These are phyloP conservation scores for Mucor circinelloides DNA, from an alignment of 371 early-diverging fungal genomes.

Conservation along the genomic window DNA sequence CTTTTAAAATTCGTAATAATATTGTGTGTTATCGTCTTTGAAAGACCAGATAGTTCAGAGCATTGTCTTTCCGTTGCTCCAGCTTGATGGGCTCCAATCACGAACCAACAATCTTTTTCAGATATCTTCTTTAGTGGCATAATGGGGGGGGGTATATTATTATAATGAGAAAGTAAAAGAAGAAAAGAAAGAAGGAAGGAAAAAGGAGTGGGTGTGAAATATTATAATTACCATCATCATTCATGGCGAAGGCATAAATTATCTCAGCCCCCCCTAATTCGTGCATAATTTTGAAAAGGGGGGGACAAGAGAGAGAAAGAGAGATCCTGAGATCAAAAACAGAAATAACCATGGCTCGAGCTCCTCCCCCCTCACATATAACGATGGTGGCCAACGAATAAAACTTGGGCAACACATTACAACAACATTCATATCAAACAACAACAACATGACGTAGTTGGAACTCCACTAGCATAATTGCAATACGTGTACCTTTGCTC, in stretches of 20 bases:
- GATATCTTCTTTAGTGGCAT: constrained; percentile 9
- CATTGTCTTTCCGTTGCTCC: constrained; percentile 48
- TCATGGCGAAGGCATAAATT: neutral
- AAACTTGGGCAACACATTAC: neutral
- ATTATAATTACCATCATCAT: neutral
- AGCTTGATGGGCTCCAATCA: constrained; percentile 52
- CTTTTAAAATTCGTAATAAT: constrained; percentile 43
- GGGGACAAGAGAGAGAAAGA: neutral
- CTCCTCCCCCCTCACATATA: neutral
- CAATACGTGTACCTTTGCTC: neutral
- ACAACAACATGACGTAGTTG: neutral
- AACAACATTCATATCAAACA: neutral
- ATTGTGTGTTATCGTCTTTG: constrained; percentile 39
- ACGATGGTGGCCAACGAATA: neutral
- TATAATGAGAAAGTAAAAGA: neutral
- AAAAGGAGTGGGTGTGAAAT: constrained; percentile 1
- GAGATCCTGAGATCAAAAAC: neutral
- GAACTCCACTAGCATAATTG: neutral
- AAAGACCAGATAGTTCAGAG: constrained; percentile 44
- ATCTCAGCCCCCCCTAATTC: neutral
- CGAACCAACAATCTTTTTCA: constrained; percentile 37
- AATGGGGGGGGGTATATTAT: neutral
- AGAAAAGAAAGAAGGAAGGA: neutral
- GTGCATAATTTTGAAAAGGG: neutral
- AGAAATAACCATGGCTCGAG: neutral